Percentiles rank a stretch among this genome's conserved stretches.
These are phyloP conservation scores for Harrya chromipes DNA, from an alignment of 768 basidiomycete genomes.

Conservation along the genomic window DNA sequence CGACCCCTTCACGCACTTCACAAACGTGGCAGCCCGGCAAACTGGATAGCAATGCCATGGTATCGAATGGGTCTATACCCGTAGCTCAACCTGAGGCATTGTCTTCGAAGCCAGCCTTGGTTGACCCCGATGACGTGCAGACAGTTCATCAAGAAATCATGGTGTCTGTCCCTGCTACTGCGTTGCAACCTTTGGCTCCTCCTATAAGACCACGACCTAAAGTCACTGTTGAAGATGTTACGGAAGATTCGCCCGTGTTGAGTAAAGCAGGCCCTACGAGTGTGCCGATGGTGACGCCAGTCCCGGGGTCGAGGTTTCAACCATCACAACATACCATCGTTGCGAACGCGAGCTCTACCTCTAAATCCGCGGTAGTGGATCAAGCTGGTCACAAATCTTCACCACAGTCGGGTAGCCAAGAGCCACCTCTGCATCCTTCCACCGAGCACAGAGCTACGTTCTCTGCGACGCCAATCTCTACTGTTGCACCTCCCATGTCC, in stretches of 20 bases:
- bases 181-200: conserved; percentile 9
- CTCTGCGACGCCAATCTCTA: conserved; percentile 11
- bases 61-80: neutral
- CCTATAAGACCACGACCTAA: conserved; percentile 20
- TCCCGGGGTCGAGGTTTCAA: conserved; percentile 9
- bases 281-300: conserved; percentile 1
- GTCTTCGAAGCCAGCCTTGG: neutral
- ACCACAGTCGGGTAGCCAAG: conserved; percentile 23
- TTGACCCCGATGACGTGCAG: conserved; percentile 7
- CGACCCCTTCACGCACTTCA: neutral
- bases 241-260: conserved; percentile 20
- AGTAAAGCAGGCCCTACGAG: conserved; percentile 9
- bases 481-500: neutral
- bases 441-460: conserved; percentile 5
- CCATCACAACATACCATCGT: conserved; percentile 2
- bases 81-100: conserved; percentile 6
- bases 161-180: conserved; percentile 2
- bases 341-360: neutral
- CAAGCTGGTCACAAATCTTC: conserved; percentile 14
- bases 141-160: conserved; percentile 12
- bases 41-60: neutral
- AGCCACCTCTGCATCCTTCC: conserved; percentile 11
- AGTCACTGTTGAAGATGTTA: conserved; percentile 28
- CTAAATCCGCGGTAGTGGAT: conserved; percentile 8
- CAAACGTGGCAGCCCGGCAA: conserved; percentile 8